phyloP scores from a whole-genome alignment of 306 rosid species.

The Gleditsia sinensis region DNA sequence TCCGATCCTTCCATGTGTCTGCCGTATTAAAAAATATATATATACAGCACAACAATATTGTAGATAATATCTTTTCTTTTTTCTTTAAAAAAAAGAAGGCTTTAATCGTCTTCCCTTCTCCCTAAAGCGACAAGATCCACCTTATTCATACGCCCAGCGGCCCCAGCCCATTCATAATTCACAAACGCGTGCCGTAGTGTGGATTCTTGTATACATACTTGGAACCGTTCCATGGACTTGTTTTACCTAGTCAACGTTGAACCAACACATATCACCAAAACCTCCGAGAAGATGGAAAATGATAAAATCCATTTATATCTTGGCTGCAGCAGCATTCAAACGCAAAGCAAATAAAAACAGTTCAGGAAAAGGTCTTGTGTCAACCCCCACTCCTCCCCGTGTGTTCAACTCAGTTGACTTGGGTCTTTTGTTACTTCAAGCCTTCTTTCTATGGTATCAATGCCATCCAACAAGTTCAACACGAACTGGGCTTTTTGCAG shows the following conservation, averaged over 20 bases:
- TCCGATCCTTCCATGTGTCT: too few species aligned
- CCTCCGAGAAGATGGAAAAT: neutral
- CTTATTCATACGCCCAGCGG: neutral
- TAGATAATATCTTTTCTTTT: too few species aligned
- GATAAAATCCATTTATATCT: neutral
- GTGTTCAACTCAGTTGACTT: neutral
- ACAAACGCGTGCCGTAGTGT: neutral
- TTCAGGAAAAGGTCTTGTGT: neutral
- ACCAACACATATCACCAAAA: neutral
- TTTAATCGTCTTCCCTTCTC: neutral
- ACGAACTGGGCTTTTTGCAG: neutral
- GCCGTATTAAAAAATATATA: too few species aligned
- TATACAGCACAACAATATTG: too few species aligned
- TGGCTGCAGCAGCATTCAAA: neutral
- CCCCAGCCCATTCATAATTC: too few species aligned
- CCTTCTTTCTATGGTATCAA: neutral
- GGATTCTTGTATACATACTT: too few species aligned
- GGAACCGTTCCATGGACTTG: neutral
- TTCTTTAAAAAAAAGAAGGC: too few species aligned
- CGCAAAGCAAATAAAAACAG: neutral
- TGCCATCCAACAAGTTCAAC: neutral
- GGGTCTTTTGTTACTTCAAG: neutral
- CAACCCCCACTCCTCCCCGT: neutral
- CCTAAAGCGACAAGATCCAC: neutral
- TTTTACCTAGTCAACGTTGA: constrained; percentile 1